Conservation (phyloP, 23 red algal species). For the Cyanidioschyzon merolae region DNA sequence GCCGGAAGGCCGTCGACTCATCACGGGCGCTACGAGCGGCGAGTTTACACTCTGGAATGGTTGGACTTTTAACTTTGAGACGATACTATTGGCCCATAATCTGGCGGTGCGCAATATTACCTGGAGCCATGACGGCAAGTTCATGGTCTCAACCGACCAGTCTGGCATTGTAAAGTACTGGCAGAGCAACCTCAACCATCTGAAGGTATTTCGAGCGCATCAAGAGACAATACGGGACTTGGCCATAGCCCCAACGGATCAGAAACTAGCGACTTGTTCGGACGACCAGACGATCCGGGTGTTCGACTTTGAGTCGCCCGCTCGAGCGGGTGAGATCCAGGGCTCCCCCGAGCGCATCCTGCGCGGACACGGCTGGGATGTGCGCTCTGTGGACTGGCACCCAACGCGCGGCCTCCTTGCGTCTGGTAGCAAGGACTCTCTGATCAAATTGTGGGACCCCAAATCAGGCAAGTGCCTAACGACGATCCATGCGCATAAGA, state of each 20-base stretch:
- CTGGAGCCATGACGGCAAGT: constrained; percentile 90
- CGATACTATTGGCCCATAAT: constrained; percentile 93
- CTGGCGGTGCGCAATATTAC: constrained; percentile 66
- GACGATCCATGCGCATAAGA: constrained; percentile 96
- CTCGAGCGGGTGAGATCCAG: constrained; percentile 16
- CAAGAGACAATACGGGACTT: constrained; percentile 85
- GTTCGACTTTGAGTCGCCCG: constrained; percentile 70
- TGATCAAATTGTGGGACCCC: constrained; percentile 96
- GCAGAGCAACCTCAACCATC: constrained; percentile 96
- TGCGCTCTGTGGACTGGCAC: constrained; percentile 96
- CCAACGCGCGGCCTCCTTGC: constrained; percentile 74
- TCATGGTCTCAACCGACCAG: constrained; percentile 88
- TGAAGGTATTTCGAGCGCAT: constrained; percentile 91
- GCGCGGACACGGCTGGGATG: constrained; percentile 97
- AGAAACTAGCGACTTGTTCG: constrained; percentile 91
- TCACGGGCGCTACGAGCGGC: constrained; percentile 88
- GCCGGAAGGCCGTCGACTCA: constrained; percentile 85
- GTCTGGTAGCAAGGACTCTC: constrained; percentile 83
- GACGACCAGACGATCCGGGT: constrained; percentile 89
- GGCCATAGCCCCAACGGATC: constrained; percentile 56
- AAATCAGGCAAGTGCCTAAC: constrained; percentile 83
- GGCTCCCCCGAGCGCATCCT: constrained; percentile 55
- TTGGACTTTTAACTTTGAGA: constrained; percentile 99
- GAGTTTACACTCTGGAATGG: constrained; percentile 99
- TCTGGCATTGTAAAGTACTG: constrained; percentile 94